Evolutionary conservation across 495 filamentous ascomycete species (phyloP).

Genomic region (Penicillium cataractarum): DNA sequence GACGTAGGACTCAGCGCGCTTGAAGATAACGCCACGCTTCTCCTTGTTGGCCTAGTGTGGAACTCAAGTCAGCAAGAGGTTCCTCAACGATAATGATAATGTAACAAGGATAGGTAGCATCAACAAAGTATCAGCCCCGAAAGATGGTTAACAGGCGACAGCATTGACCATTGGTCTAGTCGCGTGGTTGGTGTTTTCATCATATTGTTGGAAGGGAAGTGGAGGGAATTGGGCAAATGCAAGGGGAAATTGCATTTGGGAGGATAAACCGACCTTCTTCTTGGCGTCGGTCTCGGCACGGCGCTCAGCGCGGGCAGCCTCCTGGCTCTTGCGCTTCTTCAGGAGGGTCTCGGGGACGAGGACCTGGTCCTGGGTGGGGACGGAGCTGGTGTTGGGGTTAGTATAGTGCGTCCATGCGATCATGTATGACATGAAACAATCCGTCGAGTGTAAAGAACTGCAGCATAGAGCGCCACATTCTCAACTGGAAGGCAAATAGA

Average conservation of each 20-base stretch:
- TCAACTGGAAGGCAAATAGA: constrained; percentile 62
- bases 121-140: constrained; percentile 86
- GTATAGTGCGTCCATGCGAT: constrained; percentile 71
- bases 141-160: constrained; percentile 99
- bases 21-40: constrained; percentile 98
- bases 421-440: constrained; percentile 63
- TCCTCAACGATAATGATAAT: constrained; percentile 17
- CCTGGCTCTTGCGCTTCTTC: constrained; percentile 99
- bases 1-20: constrained; percentile 99
- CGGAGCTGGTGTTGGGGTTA: constrained; percentile 70
- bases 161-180: constrained; percentile 94
- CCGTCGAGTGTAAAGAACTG: constrained; percentile 85
- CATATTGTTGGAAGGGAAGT: constrained; percentile 43
- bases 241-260: not conserved
- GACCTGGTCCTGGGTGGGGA: constrained; percentile 88
- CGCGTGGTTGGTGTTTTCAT: constrained; percentile 80
- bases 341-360: constrained; percentile 97
- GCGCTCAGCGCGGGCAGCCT: constrained; percentile 92
- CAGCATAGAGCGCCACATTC: constrained; percentile 87
- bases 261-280: constrained; percentile 75
- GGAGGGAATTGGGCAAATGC: not conserved
- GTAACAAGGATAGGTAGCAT: constrained; percentile 25
- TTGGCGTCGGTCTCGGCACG: constrained; percentile 77
- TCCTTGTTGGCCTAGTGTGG: constrained; percentile 82
- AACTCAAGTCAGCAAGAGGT: constrained; percentile 45